A percentile compares a stretch with the other conserved stretches of the same genome.
These are phyloP conservation scores for Tylopilus sp. DNA, from an alignment of 1,284 basidiomycete genomes.

Conservation along the genomic window DNA sequence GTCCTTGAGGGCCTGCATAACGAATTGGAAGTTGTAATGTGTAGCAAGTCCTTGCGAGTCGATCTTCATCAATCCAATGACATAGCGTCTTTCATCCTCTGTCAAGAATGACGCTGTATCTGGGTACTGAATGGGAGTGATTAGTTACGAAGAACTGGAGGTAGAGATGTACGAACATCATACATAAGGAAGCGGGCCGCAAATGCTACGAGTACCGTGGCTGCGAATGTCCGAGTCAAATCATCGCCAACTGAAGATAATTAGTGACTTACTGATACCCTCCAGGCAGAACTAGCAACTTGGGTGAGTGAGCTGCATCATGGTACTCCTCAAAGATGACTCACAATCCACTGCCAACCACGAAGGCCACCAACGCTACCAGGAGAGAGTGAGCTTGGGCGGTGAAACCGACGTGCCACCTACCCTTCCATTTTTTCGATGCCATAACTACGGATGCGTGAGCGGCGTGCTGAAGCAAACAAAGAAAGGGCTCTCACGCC, in stretches of 20 bases:
- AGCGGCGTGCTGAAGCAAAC: background rate
- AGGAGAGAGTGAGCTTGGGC: background rate
- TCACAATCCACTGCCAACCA: constrained; percentile 47
- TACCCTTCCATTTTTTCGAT: constrained; percentile 22
- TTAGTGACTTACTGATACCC: constrained; percentile 21
- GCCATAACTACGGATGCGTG: constrained; percentile 7
- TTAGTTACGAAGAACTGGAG: background rate
- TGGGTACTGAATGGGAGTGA: constrained; percentile 34
- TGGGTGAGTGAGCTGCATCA: background rate
- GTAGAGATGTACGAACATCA: constrained; percentile 33
- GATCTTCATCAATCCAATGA: constrained; percentile 36
- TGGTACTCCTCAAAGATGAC: constrained; percentile 10
- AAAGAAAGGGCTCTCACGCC: constrained; percentile 12
- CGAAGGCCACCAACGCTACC: constrained; percentile 35
- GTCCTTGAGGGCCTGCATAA: constrained; percentile 41
- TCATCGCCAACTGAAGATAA: background rate
- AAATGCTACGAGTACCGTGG: constrained; percentile 38
- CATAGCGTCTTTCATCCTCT: constrained; percentile 32
- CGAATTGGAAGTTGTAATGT: constrained; percentile 34
- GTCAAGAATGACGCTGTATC: constrained; percentile 44
- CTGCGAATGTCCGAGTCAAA: constrained; percentile 12
- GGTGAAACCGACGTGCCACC: background rate
- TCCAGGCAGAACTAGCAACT: constrained; percentile 32
- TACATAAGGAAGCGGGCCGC: constrained; percentile 39
- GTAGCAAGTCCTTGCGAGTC: constrained; percentile 34